Base-by-base conservation (phyloP, 192 early-diverging fungal species). In the Rhizophagus clarus region DNA sequence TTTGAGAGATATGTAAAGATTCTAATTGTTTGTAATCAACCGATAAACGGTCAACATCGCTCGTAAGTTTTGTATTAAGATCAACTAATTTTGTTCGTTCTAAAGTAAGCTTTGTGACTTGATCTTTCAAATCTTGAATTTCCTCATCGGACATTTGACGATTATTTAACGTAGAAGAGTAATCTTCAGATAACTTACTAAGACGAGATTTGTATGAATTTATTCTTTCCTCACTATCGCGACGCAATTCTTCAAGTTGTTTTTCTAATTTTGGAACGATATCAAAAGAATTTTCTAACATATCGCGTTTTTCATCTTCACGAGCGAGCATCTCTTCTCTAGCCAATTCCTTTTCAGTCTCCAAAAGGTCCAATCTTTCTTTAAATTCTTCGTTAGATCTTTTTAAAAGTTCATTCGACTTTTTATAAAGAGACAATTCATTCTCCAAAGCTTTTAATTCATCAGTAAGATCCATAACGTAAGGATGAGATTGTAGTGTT, bases 11-110 rank as follows among this genome's bases (percentile, higher is more conserved):
- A 31, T 60, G 7, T 12, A 51, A 31, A 17, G 73, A 3, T 32
- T 74, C 49, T 61, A 74, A 61, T 74, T 74, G 47, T 32, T n/a
- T 26, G 29, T 74, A n/a, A 32, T 51, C 47, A 6, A 31, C 28
- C 51, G 47, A 5, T 32, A 74, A 24, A 9, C 45, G 47, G 26
- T 60, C 51, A 15, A 74, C 24, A 37, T 24, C n/a, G 32, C 49
- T 74, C 4, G 26, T 28, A 9, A 61, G 8, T 8, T 74, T 61
- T 12, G 56, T 74, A 32, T 29, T 74, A 0, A 29, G 12, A n/a
- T 60, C 73, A 26, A 20, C 5, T 34, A 74, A 31, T 32, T 74
- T 49, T 15, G 28, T 22, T 32, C 47, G 17, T 34, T 40, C 26
- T 32, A 56, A 56, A 28, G 11, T 74, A 60, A 74, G 51, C n/a